These are phyloP conservation scores for Nicotiana tomentosiformis DNA, from an alignment of 257 asterid genomes.

Conservation along the genomic window DNA sequence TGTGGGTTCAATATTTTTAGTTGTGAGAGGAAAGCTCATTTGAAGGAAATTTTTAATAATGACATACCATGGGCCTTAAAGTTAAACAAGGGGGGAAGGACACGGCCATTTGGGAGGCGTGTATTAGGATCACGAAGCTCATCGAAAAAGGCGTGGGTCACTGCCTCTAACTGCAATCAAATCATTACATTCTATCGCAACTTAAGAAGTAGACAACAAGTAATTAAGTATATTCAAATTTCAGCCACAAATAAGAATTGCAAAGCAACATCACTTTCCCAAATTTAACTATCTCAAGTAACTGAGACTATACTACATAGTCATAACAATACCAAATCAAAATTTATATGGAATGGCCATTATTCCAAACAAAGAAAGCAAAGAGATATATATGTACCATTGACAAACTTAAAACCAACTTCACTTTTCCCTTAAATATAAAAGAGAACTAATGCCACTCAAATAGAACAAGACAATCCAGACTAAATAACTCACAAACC, in stretches of 20 bases:
- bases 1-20: too few relatives aligned
- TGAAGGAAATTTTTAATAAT: too few relatives aligned
- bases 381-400: neutral
- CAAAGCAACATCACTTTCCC: neutral
- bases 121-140: constrained; percentile 49
- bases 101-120: constrained; percentile 52
- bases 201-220: neutral
- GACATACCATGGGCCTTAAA: constrained; percentile 48
- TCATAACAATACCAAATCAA: too few relatives aligned
- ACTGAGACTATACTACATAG: too few relatives aligned
- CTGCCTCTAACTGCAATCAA: constrained; percentile 41
- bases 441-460: too few relatives aligned
- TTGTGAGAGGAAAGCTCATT: too few relatives aligned
- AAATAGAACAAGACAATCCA: neutral
- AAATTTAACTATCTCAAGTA: too few relatives aligned
- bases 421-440: too few relatives aligned
- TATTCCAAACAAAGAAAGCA: neutral
- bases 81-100: constrained; percentile 54
- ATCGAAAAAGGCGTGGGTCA: constrained; percentile 47
- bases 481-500: too few relatives aligned
- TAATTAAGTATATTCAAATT: too few relatives aligned
- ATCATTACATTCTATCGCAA: neutral
- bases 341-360: too few relatives aligned
- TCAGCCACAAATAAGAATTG: neutral
- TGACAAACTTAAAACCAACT: neutral